Conservation (phyloP, 2,329 filamentous ascomycete species). For the Tricladium varicosporioides region DNA sequence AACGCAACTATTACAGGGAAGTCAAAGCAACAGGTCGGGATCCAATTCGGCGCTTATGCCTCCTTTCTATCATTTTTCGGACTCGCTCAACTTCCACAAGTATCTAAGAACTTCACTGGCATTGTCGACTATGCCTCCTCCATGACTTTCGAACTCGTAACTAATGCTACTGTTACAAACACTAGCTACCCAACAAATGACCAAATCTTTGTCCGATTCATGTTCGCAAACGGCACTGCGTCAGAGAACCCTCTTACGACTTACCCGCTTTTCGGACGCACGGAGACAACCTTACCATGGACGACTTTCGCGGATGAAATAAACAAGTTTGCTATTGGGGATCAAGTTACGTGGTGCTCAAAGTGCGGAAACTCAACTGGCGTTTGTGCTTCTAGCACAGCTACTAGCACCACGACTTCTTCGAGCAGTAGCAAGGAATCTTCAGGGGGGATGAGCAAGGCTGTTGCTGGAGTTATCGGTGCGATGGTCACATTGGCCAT, state of each 20-base stretch:
- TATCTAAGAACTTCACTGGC: slow-evolving; percentile 64
- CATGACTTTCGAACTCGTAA: slow-evolving; percentile 74
- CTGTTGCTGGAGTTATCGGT: slow-evolving; percentile 79
- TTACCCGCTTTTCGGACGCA: slow-evolving; percentile 61
- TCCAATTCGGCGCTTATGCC: slow-evolving; percentile 61
- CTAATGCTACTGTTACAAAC: slow-evolving; percentile 45
- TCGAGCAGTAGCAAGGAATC: slow-evolving; percentile 9
- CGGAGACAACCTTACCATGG: slow-evolving; percentile 60
- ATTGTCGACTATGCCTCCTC: slow-evolving; percentile 81
- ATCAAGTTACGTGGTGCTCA: slow-evolving; percentile 67
- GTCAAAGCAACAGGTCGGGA: slow-evolving; percentile 44
- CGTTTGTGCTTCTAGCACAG: slow-evolving; percentile 53
- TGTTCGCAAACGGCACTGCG: slow-evolving; percentile 59
- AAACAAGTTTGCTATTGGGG: slow-evolving; percentile 63
- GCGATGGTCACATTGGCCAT: slow-evolving; percentile 67
- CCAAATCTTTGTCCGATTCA: slow-evolving; percentile 58
- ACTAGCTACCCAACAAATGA: slow-evolving; percentile 46
- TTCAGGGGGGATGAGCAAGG: slow-evolving; percentile 53
- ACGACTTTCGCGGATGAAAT: slow-evolving; percentile 63
- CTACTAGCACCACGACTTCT: slow-evolving; percentile 27
- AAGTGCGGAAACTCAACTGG: slow-evolving; percentile 72
- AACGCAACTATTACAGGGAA: slow-evolving; percentile 47
- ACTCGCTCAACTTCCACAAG: slow-evolving; percentile 49
- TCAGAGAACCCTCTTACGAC: slow-evolving; percentile 38
- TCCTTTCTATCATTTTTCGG: slow-evolving; percentile 64